phyloP scores from a whole-genome alignment of 257 asterid species.

The Paulownia fortunei region DNA sequence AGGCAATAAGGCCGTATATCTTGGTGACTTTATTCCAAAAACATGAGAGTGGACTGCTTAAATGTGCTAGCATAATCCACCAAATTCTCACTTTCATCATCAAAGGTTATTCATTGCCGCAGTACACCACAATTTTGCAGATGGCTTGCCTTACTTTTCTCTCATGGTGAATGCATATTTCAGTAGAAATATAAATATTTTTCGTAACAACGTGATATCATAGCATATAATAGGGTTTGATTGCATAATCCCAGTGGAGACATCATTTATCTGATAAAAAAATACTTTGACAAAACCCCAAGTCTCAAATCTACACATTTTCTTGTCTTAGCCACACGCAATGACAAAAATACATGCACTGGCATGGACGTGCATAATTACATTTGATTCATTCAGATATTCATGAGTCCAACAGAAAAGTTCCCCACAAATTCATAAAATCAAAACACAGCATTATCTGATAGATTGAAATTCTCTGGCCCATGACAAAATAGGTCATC shows the following conservation, averaged over 20 bases:
- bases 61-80: neutral
- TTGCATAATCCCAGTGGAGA: neutral
- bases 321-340: neutral
- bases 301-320: neutral
- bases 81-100: neutral
- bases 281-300: neutral
- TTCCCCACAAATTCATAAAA: neutral
- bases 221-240: neutral
- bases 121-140: neutral
- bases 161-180: neutral
- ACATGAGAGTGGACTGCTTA: neutral
- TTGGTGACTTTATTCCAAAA: neutral
- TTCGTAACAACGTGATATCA: neutral
- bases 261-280: neutral
- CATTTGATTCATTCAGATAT: neutral
- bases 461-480: neutral
- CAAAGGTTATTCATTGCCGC: neutral
- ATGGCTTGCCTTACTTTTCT: neutral
- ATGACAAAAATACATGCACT: neutral
- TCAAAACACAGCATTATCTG: slow-evolving; percentile 7
- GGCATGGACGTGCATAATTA: neutral
- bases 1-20: neutral
- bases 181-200: neutral
- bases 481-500: neutral
- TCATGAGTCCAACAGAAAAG: neutral